These are phyloP conservation scores for Cladosporium sp. DNA, from an alignment of 2,329 filamentous ascomycete genomes.

Conservation along the genomic window DNA sequence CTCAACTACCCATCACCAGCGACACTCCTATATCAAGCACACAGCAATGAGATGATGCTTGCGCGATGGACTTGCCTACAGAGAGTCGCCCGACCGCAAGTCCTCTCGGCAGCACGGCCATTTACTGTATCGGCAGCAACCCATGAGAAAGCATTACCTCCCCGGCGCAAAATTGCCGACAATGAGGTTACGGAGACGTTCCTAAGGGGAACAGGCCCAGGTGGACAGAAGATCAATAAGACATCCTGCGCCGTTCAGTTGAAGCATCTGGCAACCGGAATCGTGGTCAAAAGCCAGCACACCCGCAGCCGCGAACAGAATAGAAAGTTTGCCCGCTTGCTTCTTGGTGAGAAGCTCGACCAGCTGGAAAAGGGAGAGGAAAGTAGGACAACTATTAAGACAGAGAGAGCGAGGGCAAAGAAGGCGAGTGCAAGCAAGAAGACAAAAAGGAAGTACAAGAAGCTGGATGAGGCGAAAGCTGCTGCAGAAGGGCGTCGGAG, in stretches of 20 bases:
- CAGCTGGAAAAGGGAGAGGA: constrained; percentile 68
- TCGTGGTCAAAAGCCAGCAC: constrained; percentile 91
- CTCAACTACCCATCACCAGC: not conserved
- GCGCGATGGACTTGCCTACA: constrained; percentile 2
- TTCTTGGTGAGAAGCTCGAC: constrained; percentile 78
- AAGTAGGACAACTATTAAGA: constrained; percentile 66
- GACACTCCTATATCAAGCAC: not conserved
- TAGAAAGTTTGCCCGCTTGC: constrained; percentile 74
- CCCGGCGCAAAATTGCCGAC: constrained; percentile 73
- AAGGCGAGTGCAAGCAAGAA: constrained; percentile 80
- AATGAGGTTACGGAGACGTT: constrained; percentile 80
- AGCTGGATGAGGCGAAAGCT: constrained; percentile 55
- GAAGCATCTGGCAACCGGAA: constrained; percentile 83
- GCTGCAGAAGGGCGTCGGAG: constrained; percentile 22
- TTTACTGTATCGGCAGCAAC: not conserved
- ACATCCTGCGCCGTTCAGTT: constrained; percentile 93
- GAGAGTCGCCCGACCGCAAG: not conserved
- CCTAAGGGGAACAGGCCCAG: constrained; percentile 87
- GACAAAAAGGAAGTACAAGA: constrained; percentile 73
- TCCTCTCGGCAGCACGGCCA: not conserved
- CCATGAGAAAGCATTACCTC: constrained; percentile 65
- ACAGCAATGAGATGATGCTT: constrained; percentile 15
- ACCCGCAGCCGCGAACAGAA: constrained; percentile 87
- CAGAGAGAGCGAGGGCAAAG: constrained; percentile 63
- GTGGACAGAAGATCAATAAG: constrained; percentile 99